Evolutionary conservation across 73 alveolate species (phyloP), one percentile per base, ranked within the genome.

Genomic region (Paramecium tetraurelia): DNA sequence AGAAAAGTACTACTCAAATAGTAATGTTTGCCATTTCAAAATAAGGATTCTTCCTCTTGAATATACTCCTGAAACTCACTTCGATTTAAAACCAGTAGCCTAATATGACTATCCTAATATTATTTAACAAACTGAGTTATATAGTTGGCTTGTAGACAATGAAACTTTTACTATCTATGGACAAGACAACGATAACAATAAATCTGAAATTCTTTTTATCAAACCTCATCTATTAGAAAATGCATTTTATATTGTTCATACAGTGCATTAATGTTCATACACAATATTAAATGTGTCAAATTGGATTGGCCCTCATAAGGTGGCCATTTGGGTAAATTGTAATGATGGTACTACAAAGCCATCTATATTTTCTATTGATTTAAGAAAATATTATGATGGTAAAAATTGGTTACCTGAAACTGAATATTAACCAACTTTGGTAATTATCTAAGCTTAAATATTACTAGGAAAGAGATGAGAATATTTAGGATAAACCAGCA

Each of bases 311-410:
- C 76, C 70, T 7, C 90, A 80, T 46, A 0, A 80, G 24, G 35
- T 80, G 20, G 90, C 90, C 3, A 80, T 80, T 4, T 80, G 90
- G 90, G 22, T 10, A 24, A 80, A 80, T 46, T 38, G 57, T 80
- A 80, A 80, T 80, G 90, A 80, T 80, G 90, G 50, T 21, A 0
- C 48, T 3, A 24, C 90, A 24, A 48, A 14, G 43, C 90, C 90
- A 5, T 44, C 29, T 14, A 80, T 80, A 5, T 80, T 22, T 22
- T n/a, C 57, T 3, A 11, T 80, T 41, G 90, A 80, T 44, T 21
- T 44, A 18, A 80, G 90, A 80, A 18, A 24, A 2, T 80, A 43
- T 80, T 80, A 43, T 80, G 70, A 80, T 41, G 90, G 59, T 0
- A 0, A 9, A 12, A 40, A 36, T 3, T 72, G 86, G 86, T 43